phyloP scores from a whole-genome alignment of 2,329 filamentous ascomycete species.

The Epichloe sibirici region DNA sequence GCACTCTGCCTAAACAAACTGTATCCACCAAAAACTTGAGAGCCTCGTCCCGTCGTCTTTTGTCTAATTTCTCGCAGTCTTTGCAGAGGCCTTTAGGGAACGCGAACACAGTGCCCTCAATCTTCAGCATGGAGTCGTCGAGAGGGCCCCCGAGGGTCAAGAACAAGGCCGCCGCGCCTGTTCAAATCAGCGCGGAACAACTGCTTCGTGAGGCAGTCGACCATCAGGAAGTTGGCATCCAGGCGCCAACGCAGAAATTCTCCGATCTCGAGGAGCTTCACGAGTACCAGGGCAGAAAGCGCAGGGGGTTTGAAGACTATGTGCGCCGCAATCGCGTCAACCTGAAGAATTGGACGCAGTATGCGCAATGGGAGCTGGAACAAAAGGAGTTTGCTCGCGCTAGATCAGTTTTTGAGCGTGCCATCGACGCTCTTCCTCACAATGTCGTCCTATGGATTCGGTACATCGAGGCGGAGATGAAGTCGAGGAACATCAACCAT shows the following conservation, averaged over 20 bases:
- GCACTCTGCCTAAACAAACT: background rate
- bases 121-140: conserved; percentile 64
- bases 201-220: conserved; percentile 95
- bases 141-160: conserved; percentile 93
- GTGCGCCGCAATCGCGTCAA: conserved; percentile 87
- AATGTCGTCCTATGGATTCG: conserved; percentile 80
- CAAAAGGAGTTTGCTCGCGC: conserved; percentile 94
- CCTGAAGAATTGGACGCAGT: conserved; percentile 98
- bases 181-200: conserved; percentile 93
- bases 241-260: conserved; percentile 89
- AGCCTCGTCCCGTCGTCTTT: conserved; percentile 6
- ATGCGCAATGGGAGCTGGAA: conserved; percentile 93
- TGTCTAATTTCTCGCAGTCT: background rate
- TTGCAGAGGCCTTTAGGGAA: background rate
- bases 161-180: conserved; percentile 88
- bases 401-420: conserved; percentile 85
- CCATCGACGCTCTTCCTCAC: conserved; percentile 82
- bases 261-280: conserved; percentile 95
- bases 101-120: background rate
- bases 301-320: conserved; percentile 97
- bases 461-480: conserved; percentile 96
- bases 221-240: conserved; percentile 76
- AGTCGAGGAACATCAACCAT: conserved; percentile 85
- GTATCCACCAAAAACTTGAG: background rate
- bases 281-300: conserved; percentile 90